These are phyloP conservation scores for Cenchrus fungigraminus DNA, from an alignment of 176 grass and related monocot species.

Conservation along the genomic window DNA sequence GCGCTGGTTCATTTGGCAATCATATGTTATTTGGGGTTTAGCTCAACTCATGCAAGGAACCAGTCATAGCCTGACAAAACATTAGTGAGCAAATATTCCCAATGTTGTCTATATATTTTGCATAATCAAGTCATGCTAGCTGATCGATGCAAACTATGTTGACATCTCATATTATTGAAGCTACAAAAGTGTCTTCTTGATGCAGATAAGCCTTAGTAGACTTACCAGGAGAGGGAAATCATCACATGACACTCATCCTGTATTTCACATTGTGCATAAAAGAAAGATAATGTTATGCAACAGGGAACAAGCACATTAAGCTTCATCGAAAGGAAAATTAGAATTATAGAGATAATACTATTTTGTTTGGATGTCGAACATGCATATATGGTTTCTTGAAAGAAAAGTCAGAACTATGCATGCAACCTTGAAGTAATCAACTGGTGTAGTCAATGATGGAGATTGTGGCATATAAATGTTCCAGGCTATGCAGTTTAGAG, in stretches of 20 bases:
- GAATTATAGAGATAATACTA: background rate
- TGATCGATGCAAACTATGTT: slow-evolving; percentile 3
- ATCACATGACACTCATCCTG: background rate
- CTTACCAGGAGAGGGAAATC: background rate
- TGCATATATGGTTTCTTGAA: background rate
- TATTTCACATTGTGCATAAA: background rate
- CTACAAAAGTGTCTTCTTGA: background rate
- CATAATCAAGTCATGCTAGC: background rate
- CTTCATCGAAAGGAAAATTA: background rate
- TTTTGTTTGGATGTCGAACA: background rate
- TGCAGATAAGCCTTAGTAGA: background rate
- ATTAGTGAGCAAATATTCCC: slow-evolving; percentile 48
- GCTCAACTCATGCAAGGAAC: slow-evolving; percentile 34
- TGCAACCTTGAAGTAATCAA: slow-evolving; percentile 8
- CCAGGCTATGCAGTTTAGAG: background rate
- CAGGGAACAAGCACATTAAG: background rate
- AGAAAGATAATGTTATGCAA: background rate
- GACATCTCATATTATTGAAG: slow-evolving; percentile 7
- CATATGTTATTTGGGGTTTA: slow-evolving; percentile 21
- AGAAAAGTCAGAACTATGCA: background rate
- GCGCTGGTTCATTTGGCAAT: slow-evolving; percentile 30
- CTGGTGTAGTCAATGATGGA: background rate
- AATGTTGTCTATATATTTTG: slow-evolving; percentile 28
- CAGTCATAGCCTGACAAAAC: slow-evolving; percentile 32
- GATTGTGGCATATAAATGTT: slow-evolving; percentile 8